Evolutionary conservation across 495 filamentous ascomycete genomes (phyloP), one percentile per base, ranked within the genome.

Genomic region (Daldinia decipiens): DNA sequence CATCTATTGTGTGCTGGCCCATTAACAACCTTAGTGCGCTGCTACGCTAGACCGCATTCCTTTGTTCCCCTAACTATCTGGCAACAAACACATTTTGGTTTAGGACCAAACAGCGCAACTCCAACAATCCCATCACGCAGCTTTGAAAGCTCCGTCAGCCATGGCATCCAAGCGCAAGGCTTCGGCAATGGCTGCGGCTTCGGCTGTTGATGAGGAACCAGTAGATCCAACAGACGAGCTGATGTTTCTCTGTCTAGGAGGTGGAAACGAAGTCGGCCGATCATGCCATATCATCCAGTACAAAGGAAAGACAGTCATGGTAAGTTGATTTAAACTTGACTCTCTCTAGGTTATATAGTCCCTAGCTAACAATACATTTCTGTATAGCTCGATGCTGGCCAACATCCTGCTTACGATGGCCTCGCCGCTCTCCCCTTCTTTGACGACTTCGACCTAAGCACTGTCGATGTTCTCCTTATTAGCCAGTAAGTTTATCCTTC

Each of bases 291-390:
- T 99, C 64, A 88, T 99, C 29, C 93, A 98, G 75, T 99, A 99
- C 86, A 99, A 98, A 76, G 95, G 95, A 19, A 99, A 99, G 77
- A 98, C 95, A 5, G 92, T 99, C 65, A 99, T 99, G 95, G 93
- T 95, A 82, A 64, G 89, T 81, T 45, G 11, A 13, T 36, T 68
- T 43, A 40, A 38, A 82, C 31, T 24, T 15, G 19, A 7, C 4
- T 29, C 12, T 2, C 53, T 19, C n/a, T 1, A 56, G 13, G 4
- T 19, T 19, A 36, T 12, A 6, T 34, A 8, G 5, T 24, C 24
- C 15, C 6, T 9, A 11, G 36, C 52, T 61, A 26, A 71, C 54
- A 51, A 31, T 38, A 11, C 65, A 71, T 36, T 15, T 53, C 29
- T 50, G 39, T 71, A 68, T 74, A 96, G 93, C 92, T 99, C 56